Conservation (phyloP, 768 basidiomycete genomes). For the Termitomyces bulborhizus region DNA sequence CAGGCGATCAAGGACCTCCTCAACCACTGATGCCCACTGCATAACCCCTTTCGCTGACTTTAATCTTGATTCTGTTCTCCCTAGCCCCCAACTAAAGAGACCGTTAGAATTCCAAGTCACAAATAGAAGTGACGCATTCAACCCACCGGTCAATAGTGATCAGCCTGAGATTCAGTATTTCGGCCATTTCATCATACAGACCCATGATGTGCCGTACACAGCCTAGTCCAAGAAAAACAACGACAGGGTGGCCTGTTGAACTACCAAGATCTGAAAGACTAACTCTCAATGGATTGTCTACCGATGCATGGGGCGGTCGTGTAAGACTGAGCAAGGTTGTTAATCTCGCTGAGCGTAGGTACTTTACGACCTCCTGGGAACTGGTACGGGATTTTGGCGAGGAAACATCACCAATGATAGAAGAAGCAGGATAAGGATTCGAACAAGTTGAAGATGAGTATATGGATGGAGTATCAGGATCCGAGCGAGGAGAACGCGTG, state of each 20-base stretch:
- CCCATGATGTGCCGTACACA: slow-evolving; percentile 94
- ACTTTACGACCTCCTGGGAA: slow-evolving; percentile 76
- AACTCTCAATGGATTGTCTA: slow-evolving; percentile 69
- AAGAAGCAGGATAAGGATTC: slow-evolving; percentile 37
- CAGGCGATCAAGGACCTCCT: slow-evolving; percentile 82
- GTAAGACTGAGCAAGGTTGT: slow-evolving; percentile 79
- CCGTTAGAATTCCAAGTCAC: slow-evolving; percentile 7
- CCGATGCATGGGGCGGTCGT: slow-evolving; percentile 72
- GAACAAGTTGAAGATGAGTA: slow-evolving; percentile 48
- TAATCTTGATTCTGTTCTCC: slow-evolving; percentile 70
- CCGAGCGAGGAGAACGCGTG: slow-evolving; percentile 48
- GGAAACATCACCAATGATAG: slow-evolving; percentile 37
- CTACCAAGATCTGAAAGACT: slow-evolving; percentile 93
- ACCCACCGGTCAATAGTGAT: slow-evolving; percentile 90
- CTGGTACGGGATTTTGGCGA: slow-evolving; percentile 37
- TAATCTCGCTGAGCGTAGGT: slow-evolving; percentile 79
- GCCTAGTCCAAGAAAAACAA: slow-evolving; percentile 91
- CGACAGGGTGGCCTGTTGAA: slow-evolving; percentile 77
- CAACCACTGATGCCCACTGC: slow-evolving; percentile 88
- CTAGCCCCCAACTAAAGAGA: slow-evolving; percentile 78
- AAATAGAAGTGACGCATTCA: background rate
- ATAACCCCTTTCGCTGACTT: slow-evolving; percentile 73
- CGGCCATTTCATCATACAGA: slow-evolving; percentile 94
- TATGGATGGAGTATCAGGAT: slow-evolving; percentile 44
- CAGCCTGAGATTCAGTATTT: slow-evolving; percentile 75